Evolutionary conservation across 73 alveolate genomes (phyloP).

Genomic region (Paramecium tetraurelia): DNA sequence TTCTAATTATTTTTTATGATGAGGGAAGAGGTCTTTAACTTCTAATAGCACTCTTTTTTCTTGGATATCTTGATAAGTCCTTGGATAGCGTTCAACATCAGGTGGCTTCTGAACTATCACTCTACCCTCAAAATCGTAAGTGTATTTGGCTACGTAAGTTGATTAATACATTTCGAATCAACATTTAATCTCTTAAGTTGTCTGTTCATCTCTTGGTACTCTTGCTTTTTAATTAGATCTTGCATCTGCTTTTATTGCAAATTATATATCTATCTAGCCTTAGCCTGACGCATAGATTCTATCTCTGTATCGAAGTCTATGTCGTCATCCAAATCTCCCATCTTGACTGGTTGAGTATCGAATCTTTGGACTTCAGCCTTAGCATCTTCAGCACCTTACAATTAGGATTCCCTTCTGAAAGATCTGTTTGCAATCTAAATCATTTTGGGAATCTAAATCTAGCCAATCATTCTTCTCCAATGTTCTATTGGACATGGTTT

Average conservation of each 20-base stretch:
- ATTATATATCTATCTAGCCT: not conserved
- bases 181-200: slow-evolving; percentile 39
- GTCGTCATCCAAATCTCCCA: slow-evolving; percentile 27
- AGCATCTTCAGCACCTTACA: not conserved
- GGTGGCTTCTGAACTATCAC: slow-evolving; percentile 37
- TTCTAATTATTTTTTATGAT: slow-evolving; percentile 19
- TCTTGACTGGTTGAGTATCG: slow-evolving; percentile 12
- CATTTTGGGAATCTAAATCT: not conserved
- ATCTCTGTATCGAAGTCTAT: not conserved
- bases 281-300: slow-evolving; percentile 23
- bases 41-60: not conserved
- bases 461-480: slow-evolving; percentile 28
- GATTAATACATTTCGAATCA: slow-evolving; percentile 33
- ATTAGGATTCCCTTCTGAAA: not conserved
- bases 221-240: not conserved
- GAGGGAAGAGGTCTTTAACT: slow-evolving; percentile 26
- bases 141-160: slow-evolving; percentile 23
- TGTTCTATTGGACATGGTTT: slow-evolving; percentile 15
- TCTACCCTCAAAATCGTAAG: slow-evolving; percentile 43
- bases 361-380: not conserved
- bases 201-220: not conserved
- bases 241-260: not conserved
- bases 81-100: slow-evolving; percentile 37
- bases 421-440: not conserved
- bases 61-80: not conserved